Base-by-base conservation (phyloP, 2,329 filamentous ascomycete genomes). In the Lasiodiplodia citricola region DNA sequence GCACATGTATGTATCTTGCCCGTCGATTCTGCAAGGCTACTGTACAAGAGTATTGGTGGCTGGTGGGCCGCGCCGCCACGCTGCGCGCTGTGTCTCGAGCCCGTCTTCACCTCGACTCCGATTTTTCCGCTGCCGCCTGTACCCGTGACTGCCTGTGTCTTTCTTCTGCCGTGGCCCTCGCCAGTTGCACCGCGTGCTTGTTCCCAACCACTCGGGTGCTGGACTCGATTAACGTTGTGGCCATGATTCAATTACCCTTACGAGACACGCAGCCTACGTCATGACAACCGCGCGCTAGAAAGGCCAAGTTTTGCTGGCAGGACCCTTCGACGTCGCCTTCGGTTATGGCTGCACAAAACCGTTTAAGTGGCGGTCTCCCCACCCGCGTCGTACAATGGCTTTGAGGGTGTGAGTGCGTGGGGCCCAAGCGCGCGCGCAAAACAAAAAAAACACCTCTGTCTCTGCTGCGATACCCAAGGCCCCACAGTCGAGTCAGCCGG, bases 1-100 rank as follows among this genome's bases (percentile, higher is more conserved):
- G 50, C 63, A 25, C n/a, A 16, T 28, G 21, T 41, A 41, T 56
- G 63, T 56, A 56, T 25, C 55, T 25, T 63, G 66, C 57, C 54
- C 67, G 73, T 68, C 70, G 72, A 75, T 76, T 74, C 77, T 79
- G 78, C 77, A 78, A 72, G 74, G 73, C 75, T 78, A 75, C 75
- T 79, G 77, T 77, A 73, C 37, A 70, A 67, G 67, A 74, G 68
- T 79, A 79, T 79, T 79, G 78, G 77, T 80, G 77, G 77, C 78
- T 76, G 73, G 70, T 47, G 52, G 58, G 21, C 51, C 52, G 51
- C 51, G 57, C 52, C 35, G 58, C 51, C 67, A 68, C 57, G 57
- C 56, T 62, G 57, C 66, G 37, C 28, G 52, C 28, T 35, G 8
- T 64, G 60, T 38, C 60, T 64, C 58, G 16, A 38, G 28, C 31